A percentile compares a stretch with the other conserved stretches of the same genome.
These are phyloP conservation scores for Vigna mungo DNA, from an alignment of 306 rosid species.

Conservation along the genomic window DNA sequence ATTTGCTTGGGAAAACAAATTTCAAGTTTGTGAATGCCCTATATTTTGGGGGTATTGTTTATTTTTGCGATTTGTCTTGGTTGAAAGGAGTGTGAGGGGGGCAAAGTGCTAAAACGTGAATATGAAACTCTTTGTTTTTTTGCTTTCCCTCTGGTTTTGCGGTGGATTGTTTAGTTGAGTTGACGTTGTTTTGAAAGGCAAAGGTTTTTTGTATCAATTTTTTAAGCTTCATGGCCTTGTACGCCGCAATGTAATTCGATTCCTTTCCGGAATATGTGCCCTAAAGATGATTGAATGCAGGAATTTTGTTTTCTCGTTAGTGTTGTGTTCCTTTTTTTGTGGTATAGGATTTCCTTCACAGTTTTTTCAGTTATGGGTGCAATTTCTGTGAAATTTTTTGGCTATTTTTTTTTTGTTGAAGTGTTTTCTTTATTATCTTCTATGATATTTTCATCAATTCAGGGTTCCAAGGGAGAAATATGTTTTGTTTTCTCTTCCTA, in stretches of 20 bases:
- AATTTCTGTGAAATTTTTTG: not conserved
- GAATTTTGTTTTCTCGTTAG: not conserved
- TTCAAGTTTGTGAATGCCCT: not conserved
- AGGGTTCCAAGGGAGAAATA: not conserved
- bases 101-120: not conserved
- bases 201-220: not conserved
- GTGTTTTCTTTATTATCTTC: not conserved
- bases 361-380: constrained; percentile 5
- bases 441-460: not conserved
- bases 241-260: not conserved
- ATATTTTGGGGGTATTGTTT: constrained; percentile 5
- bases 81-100: not conserved
- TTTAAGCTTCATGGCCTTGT: not conserved
- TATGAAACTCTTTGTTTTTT: not conserved
- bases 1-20: constrained; percentile 1
- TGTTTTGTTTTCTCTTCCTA: not conserved
- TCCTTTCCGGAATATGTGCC: not conserved
- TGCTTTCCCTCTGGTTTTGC: not conserved
- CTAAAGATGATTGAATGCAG: constrained; percentile 8
- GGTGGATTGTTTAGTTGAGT: constrained; percentile 23
- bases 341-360: constrained; percentile 24
- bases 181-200: not conserved
- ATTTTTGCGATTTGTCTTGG: constrained; percentile 22
- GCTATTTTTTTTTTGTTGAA: not conserved
- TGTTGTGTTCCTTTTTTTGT: not conserved